These are phyloP conservation scores for Vishniacozyma victoriae DNA, from an alignment of 768 basidiomycete species.

Conservation along the genomic window DNA sequence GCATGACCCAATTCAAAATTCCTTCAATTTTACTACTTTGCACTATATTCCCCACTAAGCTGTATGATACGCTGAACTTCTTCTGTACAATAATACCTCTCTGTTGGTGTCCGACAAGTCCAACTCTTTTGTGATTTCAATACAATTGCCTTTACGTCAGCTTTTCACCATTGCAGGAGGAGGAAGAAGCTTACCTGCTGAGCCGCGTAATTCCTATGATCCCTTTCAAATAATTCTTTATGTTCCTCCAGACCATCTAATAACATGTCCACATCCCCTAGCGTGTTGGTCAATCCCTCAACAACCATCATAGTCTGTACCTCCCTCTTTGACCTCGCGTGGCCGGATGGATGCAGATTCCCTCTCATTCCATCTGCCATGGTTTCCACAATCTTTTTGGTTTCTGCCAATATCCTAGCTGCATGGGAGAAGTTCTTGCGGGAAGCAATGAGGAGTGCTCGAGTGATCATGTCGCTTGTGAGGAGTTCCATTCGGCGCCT, in stretches of 20 bases:
- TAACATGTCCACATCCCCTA: conserved; percentile 80
- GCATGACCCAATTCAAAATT: neutral
- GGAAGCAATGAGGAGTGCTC: conserved; percentile 84
- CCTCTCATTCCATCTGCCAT: conserved; percentile 65
- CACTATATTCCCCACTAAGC: conserved; percentile 19
- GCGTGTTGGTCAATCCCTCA: conserved; percentile 72
- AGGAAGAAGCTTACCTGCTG: conserved; percentile 64
- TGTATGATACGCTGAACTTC: conserved; percentile 50
- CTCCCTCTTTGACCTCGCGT: conserved; percentile 72
- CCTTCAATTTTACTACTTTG: neutral
- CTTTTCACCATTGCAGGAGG: neutral
- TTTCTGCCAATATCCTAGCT: conserved; percentile 67
- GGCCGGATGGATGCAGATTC: conserved; percentile 20
- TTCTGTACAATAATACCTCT: conserved; percentile 85
- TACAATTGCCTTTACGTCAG: conserved; percentile 71
- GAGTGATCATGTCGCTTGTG: conserved; percentile 94
- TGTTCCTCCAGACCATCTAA: conserved; percentile 86
- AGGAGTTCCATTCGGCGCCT: conserved; percentile 93
- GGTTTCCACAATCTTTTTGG: conserved; percentile 84
- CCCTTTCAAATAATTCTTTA: conserved; percentile 83
- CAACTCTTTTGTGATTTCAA: conserved; percentile 92
- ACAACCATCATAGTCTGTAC: conserved; percentile 65
- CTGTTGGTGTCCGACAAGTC: conserved; percentile 84
- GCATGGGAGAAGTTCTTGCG: conserved; percentile 86
- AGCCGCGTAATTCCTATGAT: conserved; percentile 90